Percentiles rank a stretch among this genome's conserved stretches.
These are phyloP conservation scores for Extremus antarcticus DNA, from an alignment of 495 filamentous ascomycete species.

Conservation along the genomic window DNA sequence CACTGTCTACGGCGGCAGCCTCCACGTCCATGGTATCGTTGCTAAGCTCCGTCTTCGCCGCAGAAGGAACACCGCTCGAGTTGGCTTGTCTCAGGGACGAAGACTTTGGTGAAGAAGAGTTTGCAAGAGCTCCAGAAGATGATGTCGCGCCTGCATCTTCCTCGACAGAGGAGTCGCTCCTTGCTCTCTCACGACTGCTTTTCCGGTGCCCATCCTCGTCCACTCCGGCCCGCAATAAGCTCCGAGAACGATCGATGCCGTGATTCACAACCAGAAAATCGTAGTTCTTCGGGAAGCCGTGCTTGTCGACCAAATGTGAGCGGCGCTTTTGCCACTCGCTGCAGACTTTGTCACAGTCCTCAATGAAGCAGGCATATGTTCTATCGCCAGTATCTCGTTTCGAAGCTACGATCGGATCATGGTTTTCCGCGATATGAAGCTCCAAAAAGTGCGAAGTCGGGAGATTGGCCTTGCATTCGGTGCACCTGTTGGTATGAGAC, in stretches of 20 bases:
- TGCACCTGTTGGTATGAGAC: slow-evolving; percentile 72
- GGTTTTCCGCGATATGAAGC: slow-evolving; percentile 84
- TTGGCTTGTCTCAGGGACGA: too few species aligned
- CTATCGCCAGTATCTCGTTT: slow-evolving; percentile 70
- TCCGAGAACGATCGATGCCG: slow-evolving; percentile 73
- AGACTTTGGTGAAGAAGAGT: background rate
- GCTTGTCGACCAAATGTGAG: slow-evolving; percentile 85
- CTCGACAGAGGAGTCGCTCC: background rate
- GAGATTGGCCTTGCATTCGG: slow-evolving; percentile 59
- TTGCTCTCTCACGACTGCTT: slow-evolving; percentile 20
- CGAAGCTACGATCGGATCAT: slow-evolving; percentile 68
- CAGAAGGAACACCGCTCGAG: too few species aligned
- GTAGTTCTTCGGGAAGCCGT: slow-evolving; percentile 81
- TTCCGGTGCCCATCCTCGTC: slow-evolving; percentile 14
- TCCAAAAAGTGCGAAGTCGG: slow-evolving; percentile 49
- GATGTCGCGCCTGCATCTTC: slow-evolving; percentile 19
- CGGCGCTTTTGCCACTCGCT: slow-evolving; percentile 70
- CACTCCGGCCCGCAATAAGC: slow-evolving; percentile 49
- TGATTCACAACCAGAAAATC: slow-evolving; percentile 82
- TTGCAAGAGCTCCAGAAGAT: slow-evolving; percentile 15
- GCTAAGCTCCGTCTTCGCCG: slow-evolving; percentile 8
- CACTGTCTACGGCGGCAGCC: background rate
- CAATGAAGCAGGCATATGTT: slow-evolving; percentile 85
- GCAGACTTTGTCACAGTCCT: slow-evolving; percentile 79
- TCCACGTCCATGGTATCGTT: background rate